These are phyloP conservation scores for Blastobotrys chiropterorum DNA, from an alignment of 805 yeast genomes.

Conservation along the genomic window DNA sequence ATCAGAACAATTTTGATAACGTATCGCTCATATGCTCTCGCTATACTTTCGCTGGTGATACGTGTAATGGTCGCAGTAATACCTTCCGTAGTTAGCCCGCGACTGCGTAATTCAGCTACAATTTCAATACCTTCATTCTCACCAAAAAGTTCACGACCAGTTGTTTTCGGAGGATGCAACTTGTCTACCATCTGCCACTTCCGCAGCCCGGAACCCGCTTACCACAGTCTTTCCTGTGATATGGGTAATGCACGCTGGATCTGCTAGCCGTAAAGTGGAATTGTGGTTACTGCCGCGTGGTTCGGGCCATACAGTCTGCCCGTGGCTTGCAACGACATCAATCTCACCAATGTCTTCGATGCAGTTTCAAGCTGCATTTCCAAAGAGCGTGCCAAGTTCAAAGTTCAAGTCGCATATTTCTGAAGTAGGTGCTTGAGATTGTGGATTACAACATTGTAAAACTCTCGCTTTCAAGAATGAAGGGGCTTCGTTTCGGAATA, in stretches of 20 bases:
- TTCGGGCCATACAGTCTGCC: conserved; percentile 28
- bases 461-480: conserved; percentile 12
- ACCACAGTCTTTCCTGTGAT: conserved; percentile 21
- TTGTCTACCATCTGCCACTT: conserved; percentile 27
- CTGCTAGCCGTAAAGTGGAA: conserved; percentile 24
- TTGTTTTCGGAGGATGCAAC: conserved; percentile 26
- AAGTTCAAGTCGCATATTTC: conserved; percentile 17
- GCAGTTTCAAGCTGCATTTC: conserved; percentile 13
- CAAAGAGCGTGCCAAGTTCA: conserved; percentile 15
- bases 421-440: conserved; percentile 12
- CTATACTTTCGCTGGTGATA: not conserved
- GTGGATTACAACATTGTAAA: conserved; percentile 10
- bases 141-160: conserved; percentile 28
- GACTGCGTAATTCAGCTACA: not conserved
- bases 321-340: conserved; percentile 26
- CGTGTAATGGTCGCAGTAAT: not conserved
- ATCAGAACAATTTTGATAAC: not conserved
- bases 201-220: conserved; percentile 24
- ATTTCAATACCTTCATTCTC: conserved; percentile 18
- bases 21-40: not conserved
- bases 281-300: conserved; percentile 3
- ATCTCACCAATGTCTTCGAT: conserved; percentile 7
- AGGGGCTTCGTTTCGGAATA: conserved; percentile 17
- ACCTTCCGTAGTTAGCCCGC: not conserved
- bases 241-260: conserved; percentile 21